These are phyloP conservation scores for Trebouxia gelatinosa DNA, from an alignment of 163 green algal species.

Conservation along the genomic window DNA sequence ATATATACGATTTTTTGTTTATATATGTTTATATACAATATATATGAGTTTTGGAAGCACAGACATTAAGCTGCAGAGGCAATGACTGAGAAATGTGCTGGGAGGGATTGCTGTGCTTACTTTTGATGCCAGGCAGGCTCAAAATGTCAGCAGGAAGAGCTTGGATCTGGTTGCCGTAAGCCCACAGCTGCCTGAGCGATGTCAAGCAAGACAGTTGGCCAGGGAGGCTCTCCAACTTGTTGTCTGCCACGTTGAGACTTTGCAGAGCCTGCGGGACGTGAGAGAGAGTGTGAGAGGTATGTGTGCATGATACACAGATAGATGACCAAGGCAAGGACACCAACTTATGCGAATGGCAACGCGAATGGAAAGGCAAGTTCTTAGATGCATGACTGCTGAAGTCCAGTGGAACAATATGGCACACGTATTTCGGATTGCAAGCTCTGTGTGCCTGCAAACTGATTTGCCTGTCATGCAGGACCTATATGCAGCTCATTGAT, in stretches of 20 bases:
- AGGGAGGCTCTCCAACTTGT: slow-evolving; percentile 40
- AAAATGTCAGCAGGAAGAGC: slow-evolving; percentile 38
- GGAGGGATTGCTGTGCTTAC: background rate
- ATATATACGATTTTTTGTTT: too few relatives aligned
- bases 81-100: background rate
- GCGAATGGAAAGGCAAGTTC: background rate
- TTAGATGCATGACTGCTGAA: background rate
- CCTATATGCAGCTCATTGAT: too few relatives aligned
- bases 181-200: slow-evolving; percentile 48
- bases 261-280: slow-evolving; percentile 44
- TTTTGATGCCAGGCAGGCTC: slow-evolving; percentile 2
- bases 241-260: slow-evolving; percentile 51
- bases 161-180: slow-evolving; percentile 63
- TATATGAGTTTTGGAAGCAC: background rate
- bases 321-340: background rate
- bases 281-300: too few relatives aligned
- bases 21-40: too few relatives aligned
- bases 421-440: background rate
- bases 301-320: too few relatives aligned
- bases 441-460: too few relatives aligned
- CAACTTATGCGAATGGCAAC: background rate
- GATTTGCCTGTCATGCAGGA: too few relatives aligned
- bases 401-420: background rate
- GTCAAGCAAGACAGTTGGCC: slow-evolving; percentile 38
- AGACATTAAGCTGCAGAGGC: background rate